A percentile compares a stretch with the other conserved stretches of the same genome.
phyloP scores from a whole-genome alignment of 2,329 filamentous ascomycete species.

The Aspergillus sp. region DNA sequence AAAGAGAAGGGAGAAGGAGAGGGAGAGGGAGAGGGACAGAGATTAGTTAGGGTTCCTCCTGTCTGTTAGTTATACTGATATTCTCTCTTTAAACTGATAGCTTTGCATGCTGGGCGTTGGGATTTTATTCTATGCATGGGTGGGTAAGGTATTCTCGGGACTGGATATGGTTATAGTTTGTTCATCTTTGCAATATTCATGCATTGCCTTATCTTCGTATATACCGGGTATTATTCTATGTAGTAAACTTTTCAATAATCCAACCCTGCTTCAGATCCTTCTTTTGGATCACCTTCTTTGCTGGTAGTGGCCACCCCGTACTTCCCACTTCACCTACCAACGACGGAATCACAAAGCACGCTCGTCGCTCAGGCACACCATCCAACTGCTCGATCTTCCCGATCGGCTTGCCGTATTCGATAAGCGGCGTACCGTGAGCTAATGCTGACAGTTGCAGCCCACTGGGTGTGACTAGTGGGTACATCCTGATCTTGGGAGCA shows the following conservation, averaged over 20 bases:
- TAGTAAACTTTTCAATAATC: conserved; percentile 62
- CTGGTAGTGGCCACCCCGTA: conserved; percentile 79
- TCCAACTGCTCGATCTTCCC: conserved; percentile 67
- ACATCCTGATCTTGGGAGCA: conserved; percentile 76
- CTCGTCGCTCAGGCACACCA: conserved; percentile 55
- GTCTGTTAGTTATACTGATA: background rate
- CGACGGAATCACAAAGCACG: conserved; percentile 81
- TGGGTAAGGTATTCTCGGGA: background rate
- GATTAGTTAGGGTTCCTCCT: background rate
- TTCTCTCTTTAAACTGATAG: background rate
- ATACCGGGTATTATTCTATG: conserved; percentile 18
- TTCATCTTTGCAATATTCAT: background rate
- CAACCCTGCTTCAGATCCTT: conserved; percentile 72
- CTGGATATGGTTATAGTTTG: background rate
- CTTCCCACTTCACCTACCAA: conserved; percentile 68
- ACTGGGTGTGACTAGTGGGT: conserved; percentile 77
- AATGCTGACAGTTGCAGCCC: conserved; percentile 73
- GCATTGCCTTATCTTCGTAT: background rate
- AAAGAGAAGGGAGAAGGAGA: conserved; percentile 16
- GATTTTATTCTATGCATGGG: background rate
- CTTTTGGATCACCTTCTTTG: conserved; percentile 79
- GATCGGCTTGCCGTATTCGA: conserved; percentile 86
- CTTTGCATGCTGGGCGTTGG: background rate
- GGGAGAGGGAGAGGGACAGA: conserved; percentile 13
- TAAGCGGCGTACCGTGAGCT: conserved; percentile 78